Percentiles rank a stretch among this genome's conserved stretches.
Evolutionary conservation across 176 grass and related monocot genomes (phyloP).

Genomic region (Sorghum bicolor): Sorghum_bicolor_NCBIv3 NC_012873.2:63795001-63795500

Average conservation of each 20-base stretch:
- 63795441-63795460: not conserved
- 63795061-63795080: conserved; percentile 6
- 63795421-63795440: not conserved
- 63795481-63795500: not conserved
- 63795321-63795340: not conserved
- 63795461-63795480: not conserved
- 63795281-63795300: not conserved
- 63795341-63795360: not conserved
- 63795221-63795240: not conserved
- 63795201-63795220: not conserved
- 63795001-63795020: conserved; percentile 28
- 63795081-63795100: not conserved
- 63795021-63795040: not conserved
- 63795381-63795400: not conserved
- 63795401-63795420: not conserved
- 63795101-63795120: not conserved
- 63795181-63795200: not conserved
- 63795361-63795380: not conserved
- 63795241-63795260: not conserved
- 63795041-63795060: not conserved
- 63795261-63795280: not conserved
- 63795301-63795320: not conserved
- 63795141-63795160: not conserved
- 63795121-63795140: not conserved
- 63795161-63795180: not conserved